Evolutionary conservation across 352 stramenopile genomes (phyloP).

Genomic region (Pythium dissimile): DNA sequence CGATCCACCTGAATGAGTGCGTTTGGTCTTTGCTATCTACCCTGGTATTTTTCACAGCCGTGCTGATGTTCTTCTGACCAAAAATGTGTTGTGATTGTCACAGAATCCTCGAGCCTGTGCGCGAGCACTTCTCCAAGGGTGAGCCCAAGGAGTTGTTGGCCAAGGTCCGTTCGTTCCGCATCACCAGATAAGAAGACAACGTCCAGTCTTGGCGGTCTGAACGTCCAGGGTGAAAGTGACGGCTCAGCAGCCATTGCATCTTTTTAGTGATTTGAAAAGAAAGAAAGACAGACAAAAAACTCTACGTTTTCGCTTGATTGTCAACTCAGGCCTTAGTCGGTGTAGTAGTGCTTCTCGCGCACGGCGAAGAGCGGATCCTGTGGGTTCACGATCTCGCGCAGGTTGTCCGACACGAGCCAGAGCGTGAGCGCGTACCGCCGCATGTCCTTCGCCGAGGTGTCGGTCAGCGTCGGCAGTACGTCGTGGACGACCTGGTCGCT

Average conservation of each 20-base stretch:
- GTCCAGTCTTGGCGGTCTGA: too few relatives aligned
- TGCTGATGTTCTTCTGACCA: not conserved
- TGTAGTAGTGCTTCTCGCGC: constrained; percentile 32
- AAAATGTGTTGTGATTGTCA: constrained; percentile 12
- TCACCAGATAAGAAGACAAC: constrained; percentile 90
- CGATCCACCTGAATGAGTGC: constrained; percentile 91
- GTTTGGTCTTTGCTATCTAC: too few relatives aligned
- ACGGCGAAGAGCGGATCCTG: constrained; percentile 32
- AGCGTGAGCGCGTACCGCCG: constrained; percentile 84
- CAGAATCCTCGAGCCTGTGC: constrained; percentile 94
- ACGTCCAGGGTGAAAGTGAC: too few relatives aligned
- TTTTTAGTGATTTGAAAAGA: too few relatives aligned
- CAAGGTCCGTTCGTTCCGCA: constrained; percentile 96
- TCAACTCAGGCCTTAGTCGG: too few relatives aligned
- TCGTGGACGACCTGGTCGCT: constrained; percentile 87
- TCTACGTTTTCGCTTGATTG: too few relatives aligned
- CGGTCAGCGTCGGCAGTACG: constrained; percentile 52
- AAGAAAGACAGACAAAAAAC: too few relatives aligned
- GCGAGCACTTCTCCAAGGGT: constrained; percentile 95
- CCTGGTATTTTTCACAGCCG: too few relatives aligned
- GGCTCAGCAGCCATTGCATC: too few relatives aligned
- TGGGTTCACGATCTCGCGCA: constrained; percentile 42
- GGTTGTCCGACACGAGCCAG: constrained; percentile 72
- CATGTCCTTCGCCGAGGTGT: constrained; percentile 22
- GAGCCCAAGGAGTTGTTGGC: constrained; percentile 94